A percentile compares a stretch with the other conserved stretches of the same genome.
Conservation (phyloP, 106 monocot species). For the Allium cepa region DNA sequence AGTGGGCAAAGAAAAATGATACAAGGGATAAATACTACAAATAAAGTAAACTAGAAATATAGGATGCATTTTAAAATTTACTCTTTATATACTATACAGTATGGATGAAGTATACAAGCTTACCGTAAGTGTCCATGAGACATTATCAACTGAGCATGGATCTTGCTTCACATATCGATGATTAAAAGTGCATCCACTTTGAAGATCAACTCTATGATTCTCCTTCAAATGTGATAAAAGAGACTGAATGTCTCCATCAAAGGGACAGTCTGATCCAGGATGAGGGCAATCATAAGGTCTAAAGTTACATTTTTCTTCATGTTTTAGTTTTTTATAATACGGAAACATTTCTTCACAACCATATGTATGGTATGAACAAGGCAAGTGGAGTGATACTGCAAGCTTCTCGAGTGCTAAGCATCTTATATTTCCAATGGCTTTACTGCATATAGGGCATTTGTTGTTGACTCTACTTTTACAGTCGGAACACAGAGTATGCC, state of each 20-base stretch:
- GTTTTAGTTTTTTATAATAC: slow-evolving; percentile 29
- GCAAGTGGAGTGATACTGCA: slow-evolving; percentile 28
- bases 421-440: slow-evolving; percentile 41
- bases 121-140: slow-evolving; percentile 40
- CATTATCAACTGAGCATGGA: slow-evolving; percentile 36
- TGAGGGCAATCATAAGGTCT: slow-evolving; percentile 40
- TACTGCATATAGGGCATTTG: slow-evolving; percentile 43
- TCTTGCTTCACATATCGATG: slow-evolving; percentile 44
- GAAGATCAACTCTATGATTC: slow-evolving; percentile 34
- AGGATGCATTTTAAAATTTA: too few relatives aligned
- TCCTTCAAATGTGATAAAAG: slow-evolving; percentile 31
- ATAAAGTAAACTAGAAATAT: too few relatives aligned
- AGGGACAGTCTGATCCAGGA: slow-evolving; percentile 36
- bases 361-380: slow-evolving; percentile 24
- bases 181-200: slow-evolving; percentile 35
- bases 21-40: too few relatives aligned
- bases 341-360: slow-evolving; percentile 34
- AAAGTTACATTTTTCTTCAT: slow-evolving; percentile 27
- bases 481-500: slow-evolving; percentile 29
- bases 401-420: slow-evolving; percentile 46
- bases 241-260: slow-evolving; percentile 20
- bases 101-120: slow-evolving; percentile 7
- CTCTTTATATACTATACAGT: too few relatives aligned
- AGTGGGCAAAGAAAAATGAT: too few relatives aligned
- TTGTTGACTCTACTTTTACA: slow-evolving; percentile 42